Conservation (phyloP, 257 asterid genomes). For the Solanum virginianum region DNA sequence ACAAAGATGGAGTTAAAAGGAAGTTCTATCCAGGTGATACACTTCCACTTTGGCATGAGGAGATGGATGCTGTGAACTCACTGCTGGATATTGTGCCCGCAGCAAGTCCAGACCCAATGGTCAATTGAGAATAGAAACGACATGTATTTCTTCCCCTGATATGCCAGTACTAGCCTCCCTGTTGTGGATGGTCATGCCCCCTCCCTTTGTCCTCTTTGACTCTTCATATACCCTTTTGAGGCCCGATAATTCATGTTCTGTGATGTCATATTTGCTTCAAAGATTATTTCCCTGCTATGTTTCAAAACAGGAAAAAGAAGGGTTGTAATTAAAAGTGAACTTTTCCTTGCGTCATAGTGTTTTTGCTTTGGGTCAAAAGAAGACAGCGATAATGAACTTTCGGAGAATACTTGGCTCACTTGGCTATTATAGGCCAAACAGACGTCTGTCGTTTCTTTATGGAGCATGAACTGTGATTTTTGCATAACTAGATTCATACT, state of each 20-base stretch:
- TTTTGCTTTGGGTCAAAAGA: no score
- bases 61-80: conserved; percentile 53
- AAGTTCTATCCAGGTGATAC: conserved; percentile 60
- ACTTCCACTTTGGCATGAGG: conserved; percentile 74
- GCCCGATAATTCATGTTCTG: not conserved
- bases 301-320: not conserved
- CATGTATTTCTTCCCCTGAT: not conserved
- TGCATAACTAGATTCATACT: no score
- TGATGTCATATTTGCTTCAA: not conserved
- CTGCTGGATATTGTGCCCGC: conserved; percentile 45
- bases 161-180: not conserved
- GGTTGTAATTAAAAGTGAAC: not conserved
- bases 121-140: conserved; percentile 9
- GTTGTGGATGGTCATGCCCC: not conserved
- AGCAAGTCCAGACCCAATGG: conserved; percentile 53
- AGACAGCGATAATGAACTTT: no score
- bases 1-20: conserved; percentile 47
- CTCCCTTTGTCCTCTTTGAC: not conserved
- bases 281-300: not conserved
- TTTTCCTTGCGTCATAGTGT: not conserved
- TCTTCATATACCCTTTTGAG: not conserved
- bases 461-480: no score
- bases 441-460: no score
- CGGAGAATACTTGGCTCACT: no score
- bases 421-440: no score